Base-by-base conservation (phyloP, 371 early-diverging fungal genomes). In the Dichotomocladium elegans region DNA sequence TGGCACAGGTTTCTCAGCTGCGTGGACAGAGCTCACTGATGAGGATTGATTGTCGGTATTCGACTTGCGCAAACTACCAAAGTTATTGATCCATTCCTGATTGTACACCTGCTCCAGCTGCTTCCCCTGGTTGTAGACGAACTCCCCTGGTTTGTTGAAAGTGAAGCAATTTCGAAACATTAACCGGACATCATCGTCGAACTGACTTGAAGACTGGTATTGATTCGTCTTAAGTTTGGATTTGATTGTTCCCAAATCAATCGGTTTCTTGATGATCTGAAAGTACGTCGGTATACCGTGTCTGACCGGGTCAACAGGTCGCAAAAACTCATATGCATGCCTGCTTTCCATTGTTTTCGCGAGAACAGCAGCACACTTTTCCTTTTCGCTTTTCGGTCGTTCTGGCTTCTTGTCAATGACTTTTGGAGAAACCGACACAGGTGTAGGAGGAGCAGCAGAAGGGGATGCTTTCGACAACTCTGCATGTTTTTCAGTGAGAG, bases 241-340 rank as follows among this genome's bases (percentile, higher is more conserved):
- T 55, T 89, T 87, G 41, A 99, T 86, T 0, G 98, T 99, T 0
- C 92, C 88, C 4, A 99, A 74, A 63, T 99, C 99, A 96, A 99
- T 99, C 0, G 99, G 99, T 1, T 81, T 48, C 60, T 92, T 97
- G 74, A 99, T 89, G 11, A 93, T 79, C 6, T 86, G 80, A 12
- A 77, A 67, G 66, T 96, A 96, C 10, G 89, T 87, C 4, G 80
- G 80, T 47, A 74, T 69, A 15, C 66, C 64, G 47, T 72, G 73
- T 26, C 57, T 57, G 22, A 69, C 56, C 24, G 77, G 77, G 51
- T 80, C 80, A 3, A 80, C 80, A 22, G 80, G 80, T 4, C 68
- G 64, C 26, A 61, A 28, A 41, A 80, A 77, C 44, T 73, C 69
- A 46, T 66, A 69, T 3, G 72, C 70, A 34, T 72, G 68, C 31